Evolutionary conservation across 345 rosid genomes (phyloP), one percentile per base, ranked within the genome.

Genomic region (Excoecaria agallocha): DNA sequence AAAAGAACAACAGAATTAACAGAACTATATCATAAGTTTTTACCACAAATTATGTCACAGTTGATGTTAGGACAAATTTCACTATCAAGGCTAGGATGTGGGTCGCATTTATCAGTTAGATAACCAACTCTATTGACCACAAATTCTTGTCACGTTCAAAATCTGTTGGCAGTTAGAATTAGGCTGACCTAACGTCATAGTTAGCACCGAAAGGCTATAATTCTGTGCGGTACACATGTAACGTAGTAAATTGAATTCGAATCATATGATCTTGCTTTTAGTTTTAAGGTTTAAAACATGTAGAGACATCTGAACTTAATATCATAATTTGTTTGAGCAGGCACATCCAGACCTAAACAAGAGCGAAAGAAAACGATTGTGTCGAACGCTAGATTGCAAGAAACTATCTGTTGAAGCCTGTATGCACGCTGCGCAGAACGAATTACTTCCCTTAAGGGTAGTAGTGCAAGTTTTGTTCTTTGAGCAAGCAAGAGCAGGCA

Each of bases 341-440:
- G 87, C 94, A 73, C 99, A 95, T 81, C 87, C 88, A 37, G 89
- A 86, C 70, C 82, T 95, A 65, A 93, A 74, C 86, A 95, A 93
- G 88, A 84, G 87, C 43, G 97, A 95, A 70, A 82, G 99, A 63
- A 95, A 95, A 76, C 87, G 93, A 70, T 55, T 91, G 55, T 95
- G 99, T 52, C 83, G 97, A 76, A 81, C 87, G 19, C 84, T 95
- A 22, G 89, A 95, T 89, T 95, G 99, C 91, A 95, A 89, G 86
- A 95, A 91, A 75, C 91, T 95, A 5, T 90, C 99, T 4, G 86
- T 91, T 80, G 97, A 93, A 77, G 98, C 97, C 39, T 95, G 99
- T 83, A 93, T 93, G 98, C 99, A 95, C 66, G 98, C 99, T 0
- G 98, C 99, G 0, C 97, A 90, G 68, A 95, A 95, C 55, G 99